A percentile compares a stretch with the other conserved stretches of the same genome.
Evolutionary conservation across 768 basidiomycete species (phyloP).

Genomic region (Pulveroboletus sp.): DNA sequence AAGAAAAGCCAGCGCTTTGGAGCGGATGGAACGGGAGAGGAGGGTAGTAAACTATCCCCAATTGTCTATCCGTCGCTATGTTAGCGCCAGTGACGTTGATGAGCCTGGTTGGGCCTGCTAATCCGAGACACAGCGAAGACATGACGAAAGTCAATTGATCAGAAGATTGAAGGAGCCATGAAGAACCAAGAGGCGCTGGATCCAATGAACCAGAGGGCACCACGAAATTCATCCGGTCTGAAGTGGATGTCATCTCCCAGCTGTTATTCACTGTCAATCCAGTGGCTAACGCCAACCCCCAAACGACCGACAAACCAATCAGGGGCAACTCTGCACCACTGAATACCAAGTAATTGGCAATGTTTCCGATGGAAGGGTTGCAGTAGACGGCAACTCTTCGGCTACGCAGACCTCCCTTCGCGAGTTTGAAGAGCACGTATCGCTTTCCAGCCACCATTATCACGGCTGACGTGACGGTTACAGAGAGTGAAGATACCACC

Average conservation of each 20-base stretch:
- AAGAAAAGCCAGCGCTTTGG: neutral
- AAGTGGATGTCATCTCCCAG: neutral
- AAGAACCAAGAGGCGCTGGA: neutral
- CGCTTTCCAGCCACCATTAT: too few species aligned
- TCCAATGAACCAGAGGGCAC: constrained; percentile 5
- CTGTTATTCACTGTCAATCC: constrained; percentile 7
- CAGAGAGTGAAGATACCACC: constrained; percentile 8
- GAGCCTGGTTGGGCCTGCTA: neutral
- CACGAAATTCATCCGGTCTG: neutral
- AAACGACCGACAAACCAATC: constrained; percentile 7
- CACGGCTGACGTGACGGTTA: constrained; percentile 11
- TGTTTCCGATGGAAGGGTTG: constrained; percentile 7
- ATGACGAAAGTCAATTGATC: constrained; percentile 1
- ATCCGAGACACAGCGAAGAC: constrained; percentile 3
- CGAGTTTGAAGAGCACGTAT: constrained; percentile 14
- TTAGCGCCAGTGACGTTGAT: constrained; percentile 1
- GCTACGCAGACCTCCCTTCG: constrained; percentile 8
- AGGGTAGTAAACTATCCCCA: constrained; percentile 11
- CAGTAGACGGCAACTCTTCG: constrained; percentile 11
- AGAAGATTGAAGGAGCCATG: neutral
- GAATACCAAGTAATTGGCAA: constrained; percentile 2
- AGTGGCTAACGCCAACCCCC: constrained; percentile 11
- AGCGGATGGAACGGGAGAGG: neutral
- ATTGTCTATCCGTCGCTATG: neutral
- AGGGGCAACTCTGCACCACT: constrained; percentile 8